Base-by-base conservation (phyloP, 768 basidiomycete genomes). In the Krasilnikovozyma curviuscula region DNA sequence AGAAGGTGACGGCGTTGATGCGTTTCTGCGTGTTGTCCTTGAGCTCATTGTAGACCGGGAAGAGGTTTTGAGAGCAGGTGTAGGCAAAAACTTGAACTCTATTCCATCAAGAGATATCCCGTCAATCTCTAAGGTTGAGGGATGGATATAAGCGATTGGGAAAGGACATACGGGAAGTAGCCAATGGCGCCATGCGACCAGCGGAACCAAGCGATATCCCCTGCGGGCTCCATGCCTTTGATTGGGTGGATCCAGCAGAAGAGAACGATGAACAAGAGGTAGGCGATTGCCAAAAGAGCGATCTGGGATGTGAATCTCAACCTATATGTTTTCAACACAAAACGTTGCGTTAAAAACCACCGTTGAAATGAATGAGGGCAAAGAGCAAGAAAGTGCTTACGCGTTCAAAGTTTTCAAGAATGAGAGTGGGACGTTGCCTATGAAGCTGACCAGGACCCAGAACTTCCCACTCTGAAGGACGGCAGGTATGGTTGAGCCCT, bases 1-100 rank as follows among this genome's bases (percentile, higher is more conserved):
- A 69, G 9, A 78, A 78, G 42, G 95, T 81, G 53, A 95, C 73
- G n/a, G 71, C 68, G 63, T 93, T 91, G 75, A 97, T 77, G 31
- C 83, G 74, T 38, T 65, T 57, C 61, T 93, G 89, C 2, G 77
- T 75, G 61, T 91, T 93, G 27, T 67, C 68, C 56, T 72, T 72
- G 29, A 97, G 70, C 65, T 97, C 91, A 61, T 95, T 95, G 67
- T 79, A 91, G 44, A 93, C 77, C 2, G 86, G 83, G 65, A 95
- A 93, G 16, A 97, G 66, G 52, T 63, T 62, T 83, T 97, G 55
- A 12, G 32, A 28, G 24, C 37, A 29, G 13, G 21, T 63, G 51
- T 61, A 65, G 14, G 63, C 63, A 48, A 64, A 79, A 86, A 66
- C 55, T 27, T 57, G 55, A 19, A 63, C 65, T 21, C 59, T 47